Evolutionary conservation across 2,329 filamentous ascomycete genomes (phyloP).

Genomic region (Fusarium vanettenii): DNA sequence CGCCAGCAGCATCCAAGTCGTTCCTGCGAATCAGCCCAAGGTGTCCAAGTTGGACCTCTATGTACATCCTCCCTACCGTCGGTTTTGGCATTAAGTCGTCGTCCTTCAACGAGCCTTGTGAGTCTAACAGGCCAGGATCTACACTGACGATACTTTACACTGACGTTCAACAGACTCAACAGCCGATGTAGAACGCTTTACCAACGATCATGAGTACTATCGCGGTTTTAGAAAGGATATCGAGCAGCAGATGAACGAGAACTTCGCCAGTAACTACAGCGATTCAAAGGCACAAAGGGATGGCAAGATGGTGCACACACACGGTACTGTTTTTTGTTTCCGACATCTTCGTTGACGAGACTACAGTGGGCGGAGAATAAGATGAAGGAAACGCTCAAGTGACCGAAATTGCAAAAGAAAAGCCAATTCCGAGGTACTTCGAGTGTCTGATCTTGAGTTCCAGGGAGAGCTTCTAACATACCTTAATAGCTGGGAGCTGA

Average conservation of each 20-base stretch:
- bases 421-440: not conserved
- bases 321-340: not conserved
- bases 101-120: not conserved
- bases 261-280: not conserved
- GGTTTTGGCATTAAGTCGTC: slow-evolving; percentile 7
- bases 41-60: not conserved
- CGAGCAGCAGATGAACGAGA: slow-evolving; percentile 13
- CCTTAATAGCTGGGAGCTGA: not conserved
- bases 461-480: not conserved
- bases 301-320: not conserved
- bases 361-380: slow-evolving; percentile 1
- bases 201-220: not conserved
- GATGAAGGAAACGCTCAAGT: not conserved
- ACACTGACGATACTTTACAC: not conserved
- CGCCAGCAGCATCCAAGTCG: slow-evolving; percentile 5
- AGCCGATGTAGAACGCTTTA: not conserved
- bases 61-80: slow-evolving; percentile 7
- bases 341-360: not conserved
- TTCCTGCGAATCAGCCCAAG: not conserved
- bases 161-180: not conserved
- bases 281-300: not conserved
- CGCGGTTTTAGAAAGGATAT: not conserved
- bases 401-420: not conserved
- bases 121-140: not conserved
- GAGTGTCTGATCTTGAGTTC: not conserved